These are phyloP conservation scores for Podaxis sp. DNA, from an alignment of 768 basidiomycete species.

Conservation along the genomic window DNA sequence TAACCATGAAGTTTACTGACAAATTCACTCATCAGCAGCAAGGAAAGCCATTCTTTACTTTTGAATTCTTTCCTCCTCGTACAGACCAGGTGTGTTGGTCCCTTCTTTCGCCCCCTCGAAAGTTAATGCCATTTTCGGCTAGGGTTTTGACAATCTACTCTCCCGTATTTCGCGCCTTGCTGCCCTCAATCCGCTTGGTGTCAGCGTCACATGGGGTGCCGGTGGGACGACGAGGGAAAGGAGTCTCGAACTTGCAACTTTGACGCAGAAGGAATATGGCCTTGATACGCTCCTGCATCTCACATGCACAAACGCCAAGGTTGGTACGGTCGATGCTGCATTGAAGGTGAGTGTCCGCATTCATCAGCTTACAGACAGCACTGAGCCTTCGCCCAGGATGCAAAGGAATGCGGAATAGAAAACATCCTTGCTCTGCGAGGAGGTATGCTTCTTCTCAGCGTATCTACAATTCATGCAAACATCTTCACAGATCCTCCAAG, in stretches of 20 bases:
- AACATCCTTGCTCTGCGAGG: conserved; percentile 93
- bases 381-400: conserved; percentile 45
- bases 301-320: conserved; percentile 96
- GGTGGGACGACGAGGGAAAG: conserved; percentile 90
- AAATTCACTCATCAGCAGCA: conserved; percentile 52
- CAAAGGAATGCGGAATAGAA: conserved; percentile 78
- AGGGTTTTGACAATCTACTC: conserved; percentile 92
- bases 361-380: background rate
- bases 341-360: conserved; percentile 57
- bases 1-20: conserved; percentile 69
- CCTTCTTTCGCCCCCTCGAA: background rate
- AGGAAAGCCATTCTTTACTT: conserved; percentile 78
- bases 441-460: conserved; percentile 44
- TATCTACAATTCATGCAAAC: conserved; percentile 1
- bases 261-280: conserved; percentile 71
- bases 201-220: conserved; percentile 97
- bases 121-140: conserved; percentile 13
- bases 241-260: conserved; percentile 81
- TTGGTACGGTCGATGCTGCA: conserved; percentile 84
- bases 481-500: conserved; percentile 76
- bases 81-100: conserved; percentile 69
- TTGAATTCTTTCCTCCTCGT: conserved; percentile 97
- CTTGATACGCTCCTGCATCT: conserved; percentile 91
- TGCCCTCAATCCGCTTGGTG: conserved; percentile 74
- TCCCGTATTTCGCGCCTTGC: conserved; percentile 83